Percentiles rank a stretch among this genome's conserved stretches.
These are phyloP conservation scores for Hypoxylon fuscum DNA, from an alignment of 495 filamentous ascomycete genomes.

Conservation along the genomic window DNA sequence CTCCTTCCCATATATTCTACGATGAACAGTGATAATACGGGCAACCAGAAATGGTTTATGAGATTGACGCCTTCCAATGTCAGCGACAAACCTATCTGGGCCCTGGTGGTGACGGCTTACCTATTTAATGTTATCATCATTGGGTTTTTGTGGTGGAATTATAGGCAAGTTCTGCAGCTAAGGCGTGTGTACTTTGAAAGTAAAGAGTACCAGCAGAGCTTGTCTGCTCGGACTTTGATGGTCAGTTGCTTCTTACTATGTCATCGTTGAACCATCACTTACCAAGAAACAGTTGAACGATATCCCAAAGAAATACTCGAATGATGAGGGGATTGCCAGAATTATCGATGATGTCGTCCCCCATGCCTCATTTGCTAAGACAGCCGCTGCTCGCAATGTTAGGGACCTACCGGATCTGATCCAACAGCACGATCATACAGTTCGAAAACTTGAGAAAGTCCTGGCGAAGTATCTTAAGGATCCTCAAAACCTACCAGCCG, in stretches of 20 bases:
- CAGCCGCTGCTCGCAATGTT: conserved; percentile 88
- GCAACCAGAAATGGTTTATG: conserved; percentile 56
- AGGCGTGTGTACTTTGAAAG: conserved; percentile 84
- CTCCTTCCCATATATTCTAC: conserved; percentile 85
- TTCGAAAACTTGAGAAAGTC: conserved; percentile 81
- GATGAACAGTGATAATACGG: conserved; percentile 66
- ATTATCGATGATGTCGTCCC: conserved; percentile 80
- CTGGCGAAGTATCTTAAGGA: conserved; percentile 90
- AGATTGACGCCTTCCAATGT: conserved; percentile 65
- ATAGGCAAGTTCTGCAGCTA: conserved; percentile 73
- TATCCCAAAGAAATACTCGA: conserved; percentile 74
- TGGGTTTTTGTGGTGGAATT: conserved; percentile 90
- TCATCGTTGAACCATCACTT: conserved; percentile 20
- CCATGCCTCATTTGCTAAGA: conserved; percentile 77
- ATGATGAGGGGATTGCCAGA: conserved; percentile 85
- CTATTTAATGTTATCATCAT: conserved; percentile 77
- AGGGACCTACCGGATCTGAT: conserved; percentile 86
- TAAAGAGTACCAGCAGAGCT: conserved; percentile 85
- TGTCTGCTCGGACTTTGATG: conserved; percentile 92
- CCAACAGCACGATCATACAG: conserved; percentile 80
- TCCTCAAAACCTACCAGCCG: conserved; percentile 79
- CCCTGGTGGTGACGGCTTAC: conserved; percentile 82
- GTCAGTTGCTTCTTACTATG: conserved; percentile 49
- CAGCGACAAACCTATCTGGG: conserved; percentile 72
- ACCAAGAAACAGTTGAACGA: conserved; percentile 72